Conservation (phyloP, 179 eudicot species). For the Heliamphora pulchella region DNA sequence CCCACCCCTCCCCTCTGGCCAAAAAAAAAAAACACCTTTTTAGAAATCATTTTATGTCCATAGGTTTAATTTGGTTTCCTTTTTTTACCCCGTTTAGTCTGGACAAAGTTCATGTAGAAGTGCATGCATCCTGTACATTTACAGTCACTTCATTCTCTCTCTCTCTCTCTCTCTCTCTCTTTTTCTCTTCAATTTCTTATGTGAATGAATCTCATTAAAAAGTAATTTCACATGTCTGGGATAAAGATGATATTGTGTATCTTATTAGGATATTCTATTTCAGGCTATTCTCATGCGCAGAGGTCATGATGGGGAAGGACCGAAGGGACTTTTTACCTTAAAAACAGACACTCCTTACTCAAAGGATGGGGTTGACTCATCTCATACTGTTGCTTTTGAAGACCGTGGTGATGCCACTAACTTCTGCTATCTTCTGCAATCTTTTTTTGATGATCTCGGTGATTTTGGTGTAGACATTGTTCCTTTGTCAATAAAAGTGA, state of each 20-base stretch:
- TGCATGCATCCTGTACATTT: neutral
- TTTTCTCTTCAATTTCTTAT: neutral
- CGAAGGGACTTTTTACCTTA: slow-evolving; percentile 51
- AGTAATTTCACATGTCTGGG: neutral
- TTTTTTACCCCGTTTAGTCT: neutral
- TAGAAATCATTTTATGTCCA: neutral
- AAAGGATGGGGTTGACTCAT: slow-evolving; percentile 19
- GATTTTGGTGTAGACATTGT: slow-evolving; percentile 49
- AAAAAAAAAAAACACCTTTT: neutral
- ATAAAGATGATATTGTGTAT: neutral
- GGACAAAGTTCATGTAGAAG: neutral
- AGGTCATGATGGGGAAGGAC: slow-evolving; percentile 39
- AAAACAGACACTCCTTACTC: slow-evolving; percentile 21
- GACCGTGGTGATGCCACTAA: slow-evolving; percentile 76
- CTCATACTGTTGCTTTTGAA: slow-evolving; percentile 75
- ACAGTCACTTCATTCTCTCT: neutral
- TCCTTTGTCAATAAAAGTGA: slow-evolving; percentile 56
- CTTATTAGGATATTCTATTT: slow-evolving; percentile 19
- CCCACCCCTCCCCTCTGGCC: neutral
- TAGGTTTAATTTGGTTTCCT: neutral
- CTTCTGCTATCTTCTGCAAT: slow-evolving; percentile 70
- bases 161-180: neutral
- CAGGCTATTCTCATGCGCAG: slow-evolving; percentile 68
- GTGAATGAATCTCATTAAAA: neutral
- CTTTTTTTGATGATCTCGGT: slow-evolving; percentile 58